phyloP scores from a whole-genome alignment of 306 rosid species.

The Sindora glabra region DNA sequence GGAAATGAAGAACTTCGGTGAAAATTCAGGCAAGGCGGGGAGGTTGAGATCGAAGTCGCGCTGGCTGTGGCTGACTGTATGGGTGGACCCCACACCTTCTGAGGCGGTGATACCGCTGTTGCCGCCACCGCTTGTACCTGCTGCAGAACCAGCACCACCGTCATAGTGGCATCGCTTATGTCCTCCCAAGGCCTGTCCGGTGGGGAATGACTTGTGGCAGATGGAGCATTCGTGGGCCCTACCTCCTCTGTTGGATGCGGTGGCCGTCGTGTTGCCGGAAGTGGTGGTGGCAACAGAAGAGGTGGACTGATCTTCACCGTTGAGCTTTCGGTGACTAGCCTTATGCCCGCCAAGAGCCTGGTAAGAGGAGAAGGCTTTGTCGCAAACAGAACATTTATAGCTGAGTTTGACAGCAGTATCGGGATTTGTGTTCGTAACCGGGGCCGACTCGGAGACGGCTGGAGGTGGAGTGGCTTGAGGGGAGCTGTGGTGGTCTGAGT shows the following conservation, averaged over 20 bases:
- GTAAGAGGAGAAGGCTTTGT: conserved; percentile 73
- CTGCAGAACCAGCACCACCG: conserved; percentile 35
- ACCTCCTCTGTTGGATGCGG: conserved; percentile 37
- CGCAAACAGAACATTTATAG: conserved; percentile 87
- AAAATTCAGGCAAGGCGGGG: conserved; percentile 70
- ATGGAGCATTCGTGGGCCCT: conserved; percentile 77
- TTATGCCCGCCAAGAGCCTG: conserved; percentile 98
- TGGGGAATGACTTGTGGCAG: conserved; percentile 85
- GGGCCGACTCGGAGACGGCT: conserved; percentile 21
- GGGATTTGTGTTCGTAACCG: conserved; percentile 9
- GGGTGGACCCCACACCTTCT: conserved; percentile 79
- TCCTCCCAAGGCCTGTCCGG: conserved; percentile 95
- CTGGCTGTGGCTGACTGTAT: conserved; percentile 37
- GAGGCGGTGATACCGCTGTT: conserved; percentile 60
- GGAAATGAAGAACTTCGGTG: conserved; percentile 25
- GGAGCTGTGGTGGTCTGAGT: background rate
- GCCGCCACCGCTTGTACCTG: too few relatives aligned
- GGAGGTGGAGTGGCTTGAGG: background rate
- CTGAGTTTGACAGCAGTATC: conserved; percentile 14
- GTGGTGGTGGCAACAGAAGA: conserved; percentile 60
- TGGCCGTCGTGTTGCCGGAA: conserved; percentile 20
- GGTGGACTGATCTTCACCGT: conserved; percentile 46
- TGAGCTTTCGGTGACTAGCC: conserved; percentile 85
- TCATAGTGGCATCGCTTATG: conserved; percentile 99
- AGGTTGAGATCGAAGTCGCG: conserved; percentile 81